Evolutionary conservation across 2,329 filamentous ascomycete genomes (phyloP), one percentile per base, ranked within the genome.

Genomic region (Pezizomycotina sp.): DNA sequence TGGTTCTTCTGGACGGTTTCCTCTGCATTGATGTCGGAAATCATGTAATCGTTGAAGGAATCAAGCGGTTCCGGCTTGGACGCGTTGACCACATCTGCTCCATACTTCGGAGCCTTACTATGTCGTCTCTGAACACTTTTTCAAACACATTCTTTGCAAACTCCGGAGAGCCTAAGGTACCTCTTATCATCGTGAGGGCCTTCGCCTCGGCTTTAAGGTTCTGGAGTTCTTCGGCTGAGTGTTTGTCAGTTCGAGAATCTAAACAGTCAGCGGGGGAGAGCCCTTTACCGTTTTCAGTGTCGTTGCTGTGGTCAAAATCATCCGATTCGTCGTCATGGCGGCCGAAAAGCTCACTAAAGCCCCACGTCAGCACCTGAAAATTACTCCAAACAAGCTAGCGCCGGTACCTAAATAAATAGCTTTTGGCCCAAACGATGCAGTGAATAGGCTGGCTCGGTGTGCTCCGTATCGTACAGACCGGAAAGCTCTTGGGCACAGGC

Each of bases 381-480:
- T n/a, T n/a, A n/a, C n/a, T n/a, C n/a, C n/a, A n/a, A n/a, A n/a
- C n/a, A n/a, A n/a, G n/a, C n/a, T n/a, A n/a, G n/a, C n/a, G 2
- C 22, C 46, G 53, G 43, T 52, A 62, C 65, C 82, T 89, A 43
- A 98, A 69, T 6, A 98, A 66, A 56, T 95, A 98, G 56, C 83
- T 92, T 61, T 95, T 98, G 13, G 71, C 86, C 89, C 89, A 98
- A 2, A 98, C 86, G 44, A 98, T 98, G 61, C 89, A 95, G 59
- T 98, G 89, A 27, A 98, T 95, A 1, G 86, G 81, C 52, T 95
- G 86, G 47, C 79, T 92, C 0, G 89, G 89, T 0, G 84, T 98
- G 56, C 82, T 93, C 56, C 89, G 73, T 51, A 98, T 95, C 1
- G 89, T 98, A 61, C 89, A 98, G 26, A 95, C 84, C 2, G 89